phyloP scores from a whole-genome alignment of 805 yeast genomes.

The Grigorovia jiainica region DNA sequence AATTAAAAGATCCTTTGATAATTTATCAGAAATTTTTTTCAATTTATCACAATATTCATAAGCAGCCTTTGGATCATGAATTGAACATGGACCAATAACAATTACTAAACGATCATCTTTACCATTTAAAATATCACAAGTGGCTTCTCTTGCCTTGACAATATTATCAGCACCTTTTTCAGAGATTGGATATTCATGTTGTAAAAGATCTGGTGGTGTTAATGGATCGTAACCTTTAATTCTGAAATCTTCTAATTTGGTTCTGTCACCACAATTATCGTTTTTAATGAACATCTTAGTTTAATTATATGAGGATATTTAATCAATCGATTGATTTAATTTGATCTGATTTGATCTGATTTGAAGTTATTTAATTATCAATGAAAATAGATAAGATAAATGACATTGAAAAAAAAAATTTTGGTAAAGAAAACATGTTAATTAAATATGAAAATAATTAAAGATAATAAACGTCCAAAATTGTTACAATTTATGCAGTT shows the following conservation, averaged over 20 bases:
- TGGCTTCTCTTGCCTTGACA: conserved; percentile 64
- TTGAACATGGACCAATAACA: conserved; percentile 94
- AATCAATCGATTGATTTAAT: no score
- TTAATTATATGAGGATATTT: background rate
- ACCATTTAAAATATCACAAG: conserved; percentile 66
- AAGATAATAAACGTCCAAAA: no score
- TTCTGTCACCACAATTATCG: conserved; percentile 75
- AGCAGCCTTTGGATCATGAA: conserved; percentile 91
- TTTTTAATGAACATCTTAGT: conserved; percentile 71
- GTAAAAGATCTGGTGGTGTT: conserved; percentile 89
- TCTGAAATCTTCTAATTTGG: conserved; percentile 68
- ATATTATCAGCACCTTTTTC: conserved; percentile 52
- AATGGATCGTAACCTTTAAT: conserved; percentile 87
- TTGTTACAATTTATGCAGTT: no score
- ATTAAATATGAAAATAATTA: no score
- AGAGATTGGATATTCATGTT: conserved; percentile 71
- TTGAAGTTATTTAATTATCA: no score
- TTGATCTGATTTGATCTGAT: no score
- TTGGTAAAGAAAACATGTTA: no score
- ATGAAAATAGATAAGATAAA: no score
- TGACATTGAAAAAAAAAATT: no score
- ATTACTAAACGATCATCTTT: conserved; percentile 80
- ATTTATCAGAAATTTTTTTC: conserved; percentile 45
- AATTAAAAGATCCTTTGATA: conserved; percentile 67
- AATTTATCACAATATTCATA: conserved; percentile 73